Conservation (phyloP, 305 asterid species). For the Coffea humblotiana region DNA sequence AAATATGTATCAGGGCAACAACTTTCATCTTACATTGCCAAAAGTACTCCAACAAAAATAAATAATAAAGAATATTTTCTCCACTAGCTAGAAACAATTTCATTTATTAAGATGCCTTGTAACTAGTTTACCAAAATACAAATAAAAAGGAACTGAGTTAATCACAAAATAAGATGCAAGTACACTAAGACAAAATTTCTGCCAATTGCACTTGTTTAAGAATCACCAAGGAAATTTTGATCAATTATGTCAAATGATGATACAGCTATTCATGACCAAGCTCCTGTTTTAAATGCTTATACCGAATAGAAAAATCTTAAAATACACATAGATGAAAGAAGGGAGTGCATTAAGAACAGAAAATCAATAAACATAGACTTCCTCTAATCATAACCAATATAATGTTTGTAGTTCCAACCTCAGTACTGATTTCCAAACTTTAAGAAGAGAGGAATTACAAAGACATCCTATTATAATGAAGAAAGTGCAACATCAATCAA, state of each 20-base stretch:
- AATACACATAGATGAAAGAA: background rate
- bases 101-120: background rate
- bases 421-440: background rate
- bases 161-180: background rate
- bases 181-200: background rate
- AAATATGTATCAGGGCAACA: constrained; percentile 13
- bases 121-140: background rate
- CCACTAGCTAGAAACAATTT: background rate
- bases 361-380: background rate
- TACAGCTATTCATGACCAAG: background rate
- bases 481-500: background rate
- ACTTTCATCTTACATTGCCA: background rate
- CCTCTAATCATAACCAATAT: background rate
- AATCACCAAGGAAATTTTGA: background rate
- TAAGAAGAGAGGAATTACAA: background rate
- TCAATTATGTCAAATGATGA: background rate
- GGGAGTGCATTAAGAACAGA: background rate
- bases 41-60: background rate
- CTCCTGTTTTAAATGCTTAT: background rate
- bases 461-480: background rate
- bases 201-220: background rate
- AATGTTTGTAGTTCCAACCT: background rate
- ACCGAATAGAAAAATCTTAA: background rate
- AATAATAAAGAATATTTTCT: background rate
- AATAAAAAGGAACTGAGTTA: background rate